Percentiles rank a stretch among this genome's conserved stretches.
These are phyloP conservation scores for Colletotrichum simmondsii DNA, from an alignment of 2,329 filamentous ascomycete species.

Conservation along the genomic window DNA sequence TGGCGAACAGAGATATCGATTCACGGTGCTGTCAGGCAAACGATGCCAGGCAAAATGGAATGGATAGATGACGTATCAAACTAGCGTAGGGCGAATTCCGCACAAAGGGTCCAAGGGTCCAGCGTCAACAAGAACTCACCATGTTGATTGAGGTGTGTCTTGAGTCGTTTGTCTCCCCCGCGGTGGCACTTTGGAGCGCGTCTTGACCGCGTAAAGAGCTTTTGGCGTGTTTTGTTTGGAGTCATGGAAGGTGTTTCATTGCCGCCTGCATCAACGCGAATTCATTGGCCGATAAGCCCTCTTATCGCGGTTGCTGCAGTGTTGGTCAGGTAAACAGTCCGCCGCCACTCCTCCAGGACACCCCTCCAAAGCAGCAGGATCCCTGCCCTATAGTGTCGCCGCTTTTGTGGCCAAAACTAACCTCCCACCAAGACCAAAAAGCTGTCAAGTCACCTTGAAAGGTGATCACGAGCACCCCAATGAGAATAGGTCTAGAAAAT, in stretches of 20 bases:
- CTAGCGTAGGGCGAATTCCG: neutral
- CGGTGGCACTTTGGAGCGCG: slow-evolving; percentile 20
- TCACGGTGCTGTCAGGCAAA: slow-evolving; percentile 25
- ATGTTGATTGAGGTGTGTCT: slow-evolving; percentile 11
- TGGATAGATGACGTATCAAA: slow-evolving; percentile 17
- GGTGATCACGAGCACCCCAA: neutral
- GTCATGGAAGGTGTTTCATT: slow-evolving; percentile 8
- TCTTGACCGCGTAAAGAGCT: slow-evolving; percentile 36
- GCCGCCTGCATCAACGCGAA: slow-evolving; percentile 9
- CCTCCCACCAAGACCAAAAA: neutral
- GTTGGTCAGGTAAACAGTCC: slow-evolving; percentile 26
- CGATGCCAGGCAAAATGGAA: neutral
- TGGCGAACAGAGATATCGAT: slow-evolving; percentile 15
- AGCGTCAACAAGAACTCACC: slow-evolving; percentile 18
- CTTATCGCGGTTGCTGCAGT: slow-evolving; percentile 32
- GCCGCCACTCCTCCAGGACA: neutral
- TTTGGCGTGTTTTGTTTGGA: slow-evolving; percentile 24
- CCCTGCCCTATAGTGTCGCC: neutral
- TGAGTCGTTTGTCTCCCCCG: neutral
- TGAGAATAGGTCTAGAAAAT: neutral
- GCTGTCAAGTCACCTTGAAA: neutral
- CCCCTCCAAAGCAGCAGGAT: slow-evolving; percentile 13
- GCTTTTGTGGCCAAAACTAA: slow-evolving; percentile 3
- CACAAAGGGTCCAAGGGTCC: slow-evolving; percentile 22
- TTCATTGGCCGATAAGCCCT: slow-evolving; percentile 32